A percentile compares a stretch with the other conserved stretches of the same genome.
phyloP scores from a whole-genome alignment of 2,329 filamentous ascomycete species.

The Epichloe sp. region DNA sequence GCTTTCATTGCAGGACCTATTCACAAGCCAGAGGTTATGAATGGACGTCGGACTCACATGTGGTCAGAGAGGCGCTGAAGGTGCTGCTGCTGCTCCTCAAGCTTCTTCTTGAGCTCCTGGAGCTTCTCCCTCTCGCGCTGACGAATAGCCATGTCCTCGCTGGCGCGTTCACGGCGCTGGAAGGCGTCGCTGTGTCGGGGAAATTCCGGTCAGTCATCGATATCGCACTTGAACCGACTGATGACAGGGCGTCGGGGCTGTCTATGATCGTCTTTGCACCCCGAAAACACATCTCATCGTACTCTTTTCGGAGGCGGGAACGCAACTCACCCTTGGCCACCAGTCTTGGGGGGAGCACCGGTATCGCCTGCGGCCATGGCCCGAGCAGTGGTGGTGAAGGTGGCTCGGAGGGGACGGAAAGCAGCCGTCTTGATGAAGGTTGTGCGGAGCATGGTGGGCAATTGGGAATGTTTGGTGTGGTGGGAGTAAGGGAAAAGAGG shows the following conservation, averaged over 20 bases:
- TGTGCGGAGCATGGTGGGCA: slow-evolving; percentile 52
- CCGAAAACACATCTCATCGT: background rate
- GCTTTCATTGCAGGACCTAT: background rate
- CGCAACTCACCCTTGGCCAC: slow-evolving; percentile 37
- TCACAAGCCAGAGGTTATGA: background rate
- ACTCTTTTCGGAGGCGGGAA: background rate
- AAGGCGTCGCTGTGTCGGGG: slow-evolving; percentile 61
- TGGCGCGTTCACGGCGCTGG: slow-evolving; percentile 79
- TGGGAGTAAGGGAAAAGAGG: slow-evolving; percentile 3
- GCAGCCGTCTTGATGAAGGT: slow-evolving; percentile 41
- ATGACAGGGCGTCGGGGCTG: too few relatives aligned
- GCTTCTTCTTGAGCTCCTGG: slow-evolving; percentile 55
- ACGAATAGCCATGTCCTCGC: slow-evolving; percentile 73
- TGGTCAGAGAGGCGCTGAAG: slow-evolving; percentile 74
- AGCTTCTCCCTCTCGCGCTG: slow-evolving; percentile 90
- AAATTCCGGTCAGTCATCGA: slow-evolving; percentile 2
- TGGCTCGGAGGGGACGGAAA: slow-evolving; percentile 38
- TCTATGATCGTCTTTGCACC: background rate
- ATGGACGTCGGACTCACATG: slow-evolving; percentile 47
- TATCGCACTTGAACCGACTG: background rate
- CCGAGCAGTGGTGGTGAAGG: slow-evolving; percentile 51
- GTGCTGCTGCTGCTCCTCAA: slow-evolving; percentile 67
- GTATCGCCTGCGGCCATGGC: slow-evolving; percentile 60
- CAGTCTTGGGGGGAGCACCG: slow-evolving; percentile 43
- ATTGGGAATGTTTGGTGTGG: slow-evolving; percentile 6